Conservation (phyloP, 2,329 filamentous ascomycete species). For the Bisporella sp. region DNA sequence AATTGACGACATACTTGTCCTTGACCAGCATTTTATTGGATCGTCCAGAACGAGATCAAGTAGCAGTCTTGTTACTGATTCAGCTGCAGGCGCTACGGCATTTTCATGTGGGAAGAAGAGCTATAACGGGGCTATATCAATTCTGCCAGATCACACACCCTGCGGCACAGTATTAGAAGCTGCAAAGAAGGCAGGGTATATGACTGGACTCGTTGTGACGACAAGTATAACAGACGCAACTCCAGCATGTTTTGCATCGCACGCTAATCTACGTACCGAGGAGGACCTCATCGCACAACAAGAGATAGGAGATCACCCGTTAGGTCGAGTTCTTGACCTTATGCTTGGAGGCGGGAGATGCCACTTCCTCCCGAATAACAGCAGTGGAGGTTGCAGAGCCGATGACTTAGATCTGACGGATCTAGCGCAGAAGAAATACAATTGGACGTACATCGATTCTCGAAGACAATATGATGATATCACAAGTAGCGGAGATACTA, state of each 20-base stretch:
- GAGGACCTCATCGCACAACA: conserved; percentile 90
- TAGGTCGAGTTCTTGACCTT: conserved; percentile 81
- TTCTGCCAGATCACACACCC: conserved; percentile 75
- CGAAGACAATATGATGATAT: conserved; percentile 71
- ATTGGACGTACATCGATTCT: conserved; percentile 71
- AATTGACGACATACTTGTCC: conserved; percentile 64
- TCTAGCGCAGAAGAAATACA: conserved; percentile 65
- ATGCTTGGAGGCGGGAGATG: conserved; percentile 91
- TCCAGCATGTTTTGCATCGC: conserved; percentile 87
- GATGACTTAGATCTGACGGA: conserved; percentile 72
- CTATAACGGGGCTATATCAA: conserved; percentile 94
- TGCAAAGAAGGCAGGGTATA: conserved; percentile 84
- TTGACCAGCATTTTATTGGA: conserved; percentile 88
- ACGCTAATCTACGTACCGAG: conserved; percentile 72
- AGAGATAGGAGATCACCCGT: conserved; percentile 78
- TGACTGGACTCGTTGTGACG: conserved; percentile 89
- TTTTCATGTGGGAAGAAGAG: conserved; percentile 91
- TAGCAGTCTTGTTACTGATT: conserved; percentile 85
- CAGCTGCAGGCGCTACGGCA: conserved; percentile 92
- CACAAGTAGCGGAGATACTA: conserved; percentile 50
- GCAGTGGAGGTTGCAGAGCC: conserved; percentile 70
- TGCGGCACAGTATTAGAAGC: conserved; percentile 93
- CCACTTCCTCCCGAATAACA: conserved; percentile 82
- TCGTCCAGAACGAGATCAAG: conserved; percentile 80
- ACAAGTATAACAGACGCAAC: conserved; percentile 94